Conservation (phyloP, 2,329 filamentous ascomycete genomes). For the Fusarium sulawesiense region DNA sequence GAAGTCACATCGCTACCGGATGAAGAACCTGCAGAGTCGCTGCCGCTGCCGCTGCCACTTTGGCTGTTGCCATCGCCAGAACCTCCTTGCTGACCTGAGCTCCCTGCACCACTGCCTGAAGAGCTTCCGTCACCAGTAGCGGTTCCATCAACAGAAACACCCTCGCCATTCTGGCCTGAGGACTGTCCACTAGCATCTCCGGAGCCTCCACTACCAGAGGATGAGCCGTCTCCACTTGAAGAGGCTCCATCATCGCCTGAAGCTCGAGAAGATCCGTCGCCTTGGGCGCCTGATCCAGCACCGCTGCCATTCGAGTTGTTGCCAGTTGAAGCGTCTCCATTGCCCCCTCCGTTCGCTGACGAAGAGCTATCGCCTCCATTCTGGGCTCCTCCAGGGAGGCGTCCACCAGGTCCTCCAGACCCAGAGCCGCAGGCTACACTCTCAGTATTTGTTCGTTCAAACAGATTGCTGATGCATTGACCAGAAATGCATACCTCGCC, state of each 20-base stretch:
- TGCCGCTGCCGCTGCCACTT: not conserved
- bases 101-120: not conserved
- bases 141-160: not conserved
- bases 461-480: conserved; percentile 19
- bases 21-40: not conserved
- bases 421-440: conserved; percentile 16
- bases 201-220: not conserved
- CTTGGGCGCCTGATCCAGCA: not conserved
- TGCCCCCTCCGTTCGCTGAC: not conserved
- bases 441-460: not conserved
- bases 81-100: not conserved
- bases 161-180: not conserved
- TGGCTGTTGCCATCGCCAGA: not conserved
- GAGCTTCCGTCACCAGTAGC: not conserved
- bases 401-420: conserved; percentile 25
- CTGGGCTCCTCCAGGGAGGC: not conserved
- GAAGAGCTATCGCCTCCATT: not conserved
- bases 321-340: not conserved
- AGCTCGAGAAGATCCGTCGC: not conserved
- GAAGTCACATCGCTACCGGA: not conserved
- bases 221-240: not conserved
- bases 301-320: not conserved
- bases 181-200: not conserved
- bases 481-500: conserved; percentile 27
- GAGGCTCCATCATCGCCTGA: not conserved